Evolutionary conservation across 1,284 basidiomycete genomes (phyloP).

Genomic region (Amylostereum areolatum): DNA sequence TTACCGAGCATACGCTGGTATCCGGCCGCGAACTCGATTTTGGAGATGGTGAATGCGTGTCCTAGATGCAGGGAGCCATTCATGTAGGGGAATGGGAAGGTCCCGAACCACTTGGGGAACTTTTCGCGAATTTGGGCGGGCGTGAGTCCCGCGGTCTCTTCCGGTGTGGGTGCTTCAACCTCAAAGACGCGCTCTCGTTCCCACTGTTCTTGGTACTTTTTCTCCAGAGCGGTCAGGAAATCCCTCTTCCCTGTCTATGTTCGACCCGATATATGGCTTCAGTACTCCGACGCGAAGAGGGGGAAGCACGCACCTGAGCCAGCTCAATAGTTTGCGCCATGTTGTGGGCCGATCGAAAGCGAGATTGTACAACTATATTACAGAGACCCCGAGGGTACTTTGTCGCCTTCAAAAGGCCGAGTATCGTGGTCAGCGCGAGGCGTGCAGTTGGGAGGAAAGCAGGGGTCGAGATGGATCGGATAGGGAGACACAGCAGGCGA

Average conservation of each 20-base stretch:
- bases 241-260: conserved; percentile 89
- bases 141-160: conserved; percentile 61
- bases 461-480: conserved; percentile 8
- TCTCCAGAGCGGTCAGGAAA: conserved; percentile 77
- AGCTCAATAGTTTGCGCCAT: conserved; percentile 28
- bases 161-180: conserved; percentile 71
- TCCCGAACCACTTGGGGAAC: conserved; percentile 96
- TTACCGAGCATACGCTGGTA: conserved; percentile 96
- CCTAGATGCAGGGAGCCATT: conserved; percentile 97
- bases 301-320: conserved; percentile 20
- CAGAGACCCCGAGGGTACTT: conserved; percentile 11
- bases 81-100: conserved; percentile 96
- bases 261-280: not conserved
- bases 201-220: conserved; percentile 83
- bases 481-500: not conserved
- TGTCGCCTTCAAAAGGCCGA: conserved; percentile 7
- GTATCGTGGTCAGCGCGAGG: conserved; percentile 5
- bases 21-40: conserved; percentile 96
- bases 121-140: conserved; percentile 60
- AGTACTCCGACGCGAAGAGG: not conserved
- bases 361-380: conserved; percentile 15
- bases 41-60: conserved; percentile 97
- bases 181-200: conserved; percentile 71
- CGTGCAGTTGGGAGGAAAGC: not conserved
- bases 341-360: not conserved